phyloP scores from a whole-genome alignment of 805 yeast genomes.

The Saccharomycopsis sp. region DNA sequence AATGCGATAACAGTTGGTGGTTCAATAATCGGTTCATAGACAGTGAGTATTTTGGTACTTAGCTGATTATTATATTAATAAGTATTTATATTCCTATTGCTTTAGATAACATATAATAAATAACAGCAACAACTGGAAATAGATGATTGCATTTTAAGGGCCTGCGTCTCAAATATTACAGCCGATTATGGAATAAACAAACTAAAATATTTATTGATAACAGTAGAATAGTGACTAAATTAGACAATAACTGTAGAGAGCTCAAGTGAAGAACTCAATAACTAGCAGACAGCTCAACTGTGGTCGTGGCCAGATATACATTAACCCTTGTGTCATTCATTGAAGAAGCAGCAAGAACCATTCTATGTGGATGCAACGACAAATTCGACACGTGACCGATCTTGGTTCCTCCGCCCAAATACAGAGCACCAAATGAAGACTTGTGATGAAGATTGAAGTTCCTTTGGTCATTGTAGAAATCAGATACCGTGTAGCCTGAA shows the following conservation, averaged over 20 bases:
- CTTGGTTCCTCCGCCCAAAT: slow-evolving; percentile 26
- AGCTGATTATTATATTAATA: slow-evolving; percentile 7
- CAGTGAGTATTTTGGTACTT: slow-evolving; percentile 69
- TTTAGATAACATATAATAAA: too few species aligned
- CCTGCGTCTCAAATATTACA: too few species aligned
- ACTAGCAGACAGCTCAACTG: not conserved
- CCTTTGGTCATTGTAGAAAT: slow-evolving; percentile 40
- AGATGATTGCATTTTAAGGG: too few species aligned
- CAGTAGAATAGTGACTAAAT: too few species aligned
- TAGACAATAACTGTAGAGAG: too few species aligned
- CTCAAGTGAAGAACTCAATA: too few species aligned
- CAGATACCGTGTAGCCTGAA: slow-evolving; percentile 64
- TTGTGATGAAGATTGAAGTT: slow-evolving; percentile 7
- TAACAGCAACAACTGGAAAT: too few species aligned
- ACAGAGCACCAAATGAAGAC: slow-evolving; percentile 26
- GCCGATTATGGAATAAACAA: too few species aligned
- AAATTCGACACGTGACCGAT: slow-evolving; percentile 51
- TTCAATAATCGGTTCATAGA: slow-evolving; percentile 68
- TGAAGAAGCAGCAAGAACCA: slow-evolving; percentile 79
- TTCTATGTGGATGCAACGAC: slow-evolving; percentile 86
- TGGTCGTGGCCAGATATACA: slow-evolving; percentile 34
- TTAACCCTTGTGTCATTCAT: slow-evolving; percentile 69
- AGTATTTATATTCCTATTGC: too few species aligned
- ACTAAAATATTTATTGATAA: too few species aligned
- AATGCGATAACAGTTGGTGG: slow-evolving; percentile 48